Conservation (phyloP, 2,329 filamentous ascomycete genomes). For the Apiospora malaysiana region DNA sequence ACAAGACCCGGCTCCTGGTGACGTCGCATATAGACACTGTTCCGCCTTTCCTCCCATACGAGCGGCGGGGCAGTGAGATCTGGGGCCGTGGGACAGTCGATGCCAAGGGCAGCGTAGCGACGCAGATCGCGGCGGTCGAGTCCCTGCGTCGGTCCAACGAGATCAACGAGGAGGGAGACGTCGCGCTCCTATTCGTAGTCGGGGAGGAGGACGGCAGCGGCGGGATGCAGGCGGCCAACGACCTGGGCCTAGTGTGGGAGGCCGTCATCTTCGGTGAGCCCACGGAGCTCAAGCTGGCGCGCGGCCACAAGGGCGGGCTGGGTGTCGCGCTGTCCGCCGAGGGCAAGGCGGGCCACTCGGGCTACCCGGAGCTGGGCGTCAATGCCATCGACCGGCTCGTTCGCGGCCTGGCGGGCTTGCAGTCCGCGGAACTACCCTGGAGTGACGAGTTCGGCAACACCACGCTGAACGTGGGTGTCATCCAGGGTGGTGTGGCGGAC, state of each 20-base stretch:
- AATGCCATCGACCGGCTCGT: constrained; percentile 22
- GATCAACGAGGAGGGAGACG: constrained; percentile 48
- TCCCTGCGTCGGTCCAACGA: constrained; percentile 41
- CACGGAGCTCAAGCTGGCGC: constrained; percentile 72
- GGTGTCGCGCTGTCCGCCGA: constrained; percentile 62
- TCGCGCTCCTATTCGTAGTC: constrained; percentile 57
- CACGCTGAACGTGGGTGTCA: constrained; percentile 19
- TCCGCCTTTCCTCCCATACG: constrained; percentile 53
- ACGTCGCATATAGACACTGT: constrained; percentile 71
- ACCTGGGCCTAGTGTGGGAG: constrained; percentile 57
- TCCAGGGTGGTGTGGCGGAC: constrained; percentile 22
- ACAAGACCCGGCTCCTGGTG: constrained; percentile 56
- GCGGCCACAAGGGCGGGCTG: constrained; percentile 74
- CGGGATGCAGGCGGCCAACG: constrained; percentile 64
- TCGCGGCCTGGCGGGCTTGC: neutral
- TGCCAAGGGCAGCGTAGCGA: constrained; percentile 47
- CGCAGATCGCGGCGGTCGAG: constrained; percentile 61
- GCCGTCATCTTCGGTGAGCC: constrained; percentile 76
- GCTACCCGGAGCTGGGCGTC: constrained; percentile 20
- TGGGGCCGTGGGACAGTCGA: constrained; percentile 24
- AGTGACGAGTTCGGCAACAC: constrained; percentile 20
- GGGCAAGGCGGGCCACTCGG: constrained; percentile 58
- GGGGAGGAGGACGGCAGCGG: constrained; percentile 72
- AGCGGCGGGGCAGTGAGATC: constrained; percentile 27
- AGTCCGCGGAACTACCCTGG: neutral